A percentile compares a stretch with the other conserved stretches of the same genome.
phyloP scores from a whole-genome alignment of 2,329 filamentous ascomycete genomes.

The Colletotrichum incanum region DNA sequence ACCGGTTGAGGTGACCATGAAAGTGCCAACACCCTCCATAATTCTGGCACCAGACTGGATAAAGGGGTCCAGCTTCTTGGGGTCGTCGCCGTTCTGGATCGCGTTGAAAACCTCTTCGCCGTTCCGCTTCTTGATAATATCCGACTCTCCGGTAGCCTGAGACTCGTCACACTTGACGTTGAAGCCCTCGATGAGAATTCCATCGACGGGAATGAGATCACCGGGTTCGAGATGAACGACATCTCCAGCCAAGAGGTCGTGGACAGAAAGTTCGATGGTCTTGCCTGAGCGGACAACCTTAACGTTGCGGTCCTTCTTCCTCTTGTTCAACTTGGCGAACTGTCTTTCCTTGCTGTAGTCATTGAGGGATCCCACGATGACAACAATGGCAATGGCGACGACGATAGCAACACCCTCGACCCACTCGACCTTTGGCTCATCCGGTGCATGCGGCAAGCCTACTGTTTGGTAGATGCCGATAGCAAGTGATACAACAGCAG shows the following conservation, averaged over 20 bases:
- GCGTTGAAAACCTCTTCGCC: constrained; percentile 79
- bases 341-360: constrained; percentile 87
- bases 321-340: constrained; percentile 84
- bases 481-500: constrained; percentile 80
- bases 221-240: constrained; percentile 82
- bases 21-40: constrained; percentile 83
- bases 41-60: constrained; percentile 88
- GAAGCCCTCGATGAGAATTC: constrained; percentile 80
- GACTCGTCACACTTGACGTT: constrained; percentile 85
- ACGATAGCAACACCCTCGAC: constrained; percentile 88
- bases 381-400: constrained; percentile 83
- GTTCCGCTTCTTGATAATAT: constrained; percentile 78
- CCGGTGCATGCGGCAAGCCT: constrained; percentile 67
- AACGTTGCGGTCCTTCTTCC: constrained; percentile 82
- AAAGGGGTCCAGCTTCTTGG: constrained; percentile 84
- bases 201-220: constrained; percentile 82
- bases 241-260: constrained; percentile 79
- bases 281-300: constrained; percentile 81
- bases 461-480: constrained; percentile 84
- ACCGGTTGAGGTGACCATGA: constrained; percentile 81
- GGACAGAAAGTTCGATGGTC: constrained; percentile 78
- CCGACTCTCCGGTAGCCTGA: constrained; percentile 84
- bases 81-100: constrained; percentile 75
- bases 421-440: constrained; percentile 65
- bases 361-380: constrained; percentile 82